These are phyloP conservation scores for Russula brevipes DNA, from an alignment of 768 basidiomycete genomes.

Conservation along the genomic window DNA sequence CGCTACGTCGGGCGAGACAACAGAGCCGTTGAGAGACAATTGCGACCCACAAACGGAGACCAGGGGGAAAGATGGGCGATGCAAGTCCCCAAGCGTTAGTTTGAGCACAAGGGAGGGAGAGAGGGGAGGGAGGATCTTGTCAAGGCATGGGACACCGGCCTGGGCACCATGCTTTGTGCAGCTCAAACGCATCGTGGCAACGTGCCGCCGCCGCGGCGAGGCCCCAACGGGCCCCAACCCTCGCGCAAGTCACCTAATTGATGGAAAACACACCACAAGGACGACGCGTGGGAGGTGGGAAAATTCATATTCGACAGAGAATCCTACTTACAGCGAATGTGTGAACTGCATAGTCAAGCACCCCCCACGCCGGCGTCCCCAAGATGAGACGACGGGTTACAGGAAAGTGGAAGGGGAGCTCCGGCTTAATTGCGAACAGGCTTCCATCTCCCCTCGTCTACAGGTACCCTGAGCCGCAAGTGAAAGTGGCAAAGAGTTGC, in stretches of 20 bases:
- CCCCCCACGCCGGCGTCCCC: conserved; percentile 40
- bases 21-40: not conserved
- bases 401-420: conserved; percentile 46
- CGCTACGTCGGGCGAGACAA: not conserved
- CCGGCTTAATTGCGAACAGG: conserved; percentile 76
- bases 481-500: conserved; percentile 52
- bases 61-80: not conserved
- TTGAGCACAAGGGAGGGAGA: not conserved
- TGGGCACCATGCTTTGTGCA: not conserved
- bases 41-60: not conserved
- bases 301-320: not conserved
- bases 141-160: not conserved
- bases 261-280: not conserved
- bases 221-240: not conserved
- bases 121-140: not conserved
- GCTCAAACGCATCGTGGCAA: not conserved
- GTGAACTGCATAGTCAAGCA: conserved; percentile 74
- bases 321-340: conserved; percentile 33
- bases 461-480: conserved; percentile 48
- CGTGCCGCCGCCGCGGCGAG: not conserved
- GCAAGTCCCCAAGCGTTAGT: not conserved
- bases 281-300: not conserved
- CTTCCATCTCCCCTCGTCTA: conserved; percentile 41
- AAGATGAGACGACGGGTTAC: conserved; percentile 35
- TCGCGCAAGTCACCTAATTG: not conserved